These are phyloP conservation scores for Aspergillus ochraceoroseus DNA, from an alignment of 2,329 filamentous ascomycete genomes.

Conservation along the genomic window DNA sequence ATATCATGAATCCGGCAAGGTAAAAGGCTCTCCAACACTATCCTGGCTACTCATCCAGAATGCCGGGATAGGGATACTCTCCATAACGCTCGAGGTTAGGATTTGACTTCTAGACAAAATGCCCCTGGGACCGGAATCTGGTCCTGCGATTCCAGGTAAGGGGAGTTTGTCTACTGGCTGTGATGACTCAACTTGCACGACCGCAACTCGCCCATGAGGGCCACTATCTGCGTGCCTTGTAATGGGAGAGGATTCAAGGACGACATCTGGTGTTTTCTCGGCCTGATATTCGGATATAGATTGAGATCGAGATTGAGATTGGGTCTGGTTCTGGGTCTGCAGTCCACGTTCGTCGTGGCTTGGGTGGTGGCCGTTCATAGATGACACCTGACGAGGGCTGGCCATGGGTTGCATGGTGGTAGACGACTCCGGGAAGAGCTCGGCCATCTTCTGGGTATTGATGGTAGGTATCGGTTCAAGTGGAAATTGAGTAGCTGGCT, in stretches of 20 bases:
- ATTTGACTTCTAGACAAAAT: conserved; percentile 36
- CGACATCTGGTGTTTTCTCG: conserved; percentile 27
- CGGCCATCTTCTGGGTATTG: conserved; percentile 36
- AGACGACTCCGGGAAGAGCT: conserved; percentile 36
- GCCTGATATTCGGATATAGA: too few relatives aligned
- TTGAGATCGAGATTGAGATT: conserved; percentile 22
- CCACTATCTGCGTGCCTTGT: conserved; percentile 19
- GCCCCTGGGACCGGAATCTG: conserved; percentile 17
- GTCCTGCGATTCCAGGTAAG: conserved; percentile 10
- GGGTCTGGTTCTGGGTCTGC: conserved; percentile 22
- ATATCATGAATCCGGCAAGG: conserved; percentile 22
- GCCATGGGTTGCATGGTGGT: conserved; percentile 17
- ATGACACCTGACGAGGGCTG: conserved; percentile 8
- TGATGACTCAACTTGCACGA: conserved; percentile 42
- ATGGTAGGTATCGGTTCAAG: conserved; percentile 34
- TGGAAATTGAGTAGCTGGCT: conserved; percentile 37
- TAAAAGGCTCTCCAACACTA: conserved; percentile 38
- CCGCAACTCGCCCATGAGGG: conserved; percentile 23
- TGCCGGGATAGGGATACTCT: conserved; percentile 40
- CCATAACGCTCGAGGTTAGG: conserved; percentile 43
- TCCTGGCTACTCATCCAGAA: conserved; percentile 40
- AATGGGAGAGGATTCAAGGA: conserved; percentile 41
- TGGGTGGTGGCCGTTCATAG: conserved; percentile 6
- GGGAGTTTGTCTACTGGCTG: conserved; percentile 32
- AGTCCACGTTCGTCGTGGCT: conserved; percentile 12